Evolutionary conservation across 768 basidiomycete species (phyloP), one percentile per base, ranked within the genome.

Genomic region (Dioszegia hungarica): DNA sequence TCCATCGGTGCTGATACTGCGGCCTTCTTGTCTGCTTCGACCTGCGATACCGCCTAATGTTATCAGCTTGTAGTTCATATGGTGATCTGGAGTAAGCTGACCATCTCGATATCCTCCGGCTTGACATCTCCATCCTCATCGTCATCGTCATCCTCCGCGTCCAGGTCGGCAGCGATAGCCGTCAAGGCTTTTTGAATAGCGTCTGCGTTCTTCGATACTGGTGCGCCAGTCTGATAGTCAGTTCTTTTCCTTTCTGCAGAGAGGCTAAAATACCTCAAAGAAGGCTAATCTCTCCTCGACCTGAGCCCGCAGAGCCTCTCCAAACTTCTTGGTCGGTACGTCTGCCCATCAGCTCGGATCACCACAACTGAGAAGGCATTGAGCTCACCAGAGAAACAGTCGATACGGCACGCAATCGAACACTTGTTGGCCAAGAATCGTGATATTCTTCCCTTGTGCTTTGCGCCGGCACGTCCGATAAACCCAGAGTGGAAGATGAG

Each of bases 341-440:
- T 78, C 76, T 71, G 24, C 12, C 27, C 45, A 25, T 41, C 37
- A 27, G 43, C 52, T 28, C 1, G 12, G 25, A 3, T 33, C 47
- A 17, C 22, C 20, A 31, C 33, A 15, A 33, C 19, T 20, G 14
- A 12, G 36, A 37, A 22, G 47, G 25, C 15, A 3, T 4, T 29
- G 15, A 14, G 68, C 82, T 53, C 66, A 88, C 89, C 89, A 1
- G 86, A 81, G 73, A 88, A 98, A 77, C 92, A 97, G 75, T 98
- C 94, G 77, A 98, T 97, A 53, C 94, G 83, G 15, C 90, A 89
- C 1, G 94, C 94, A 66, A 98, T 97, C 54, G 92, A 93, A 73
- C 90, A 92, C 78, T 98, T 98, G 82, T 98, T 98, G 36, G 94
- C 94, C 8, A 98, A 81, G 83, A 97, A 98, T n/a, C 94, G 86